These are phyloP conservation scores for Penicillium fuscoglaucum DNA, from an alignment of 2,329 filamentous ascomycete species.

Conservation along the genomic window DNA sequence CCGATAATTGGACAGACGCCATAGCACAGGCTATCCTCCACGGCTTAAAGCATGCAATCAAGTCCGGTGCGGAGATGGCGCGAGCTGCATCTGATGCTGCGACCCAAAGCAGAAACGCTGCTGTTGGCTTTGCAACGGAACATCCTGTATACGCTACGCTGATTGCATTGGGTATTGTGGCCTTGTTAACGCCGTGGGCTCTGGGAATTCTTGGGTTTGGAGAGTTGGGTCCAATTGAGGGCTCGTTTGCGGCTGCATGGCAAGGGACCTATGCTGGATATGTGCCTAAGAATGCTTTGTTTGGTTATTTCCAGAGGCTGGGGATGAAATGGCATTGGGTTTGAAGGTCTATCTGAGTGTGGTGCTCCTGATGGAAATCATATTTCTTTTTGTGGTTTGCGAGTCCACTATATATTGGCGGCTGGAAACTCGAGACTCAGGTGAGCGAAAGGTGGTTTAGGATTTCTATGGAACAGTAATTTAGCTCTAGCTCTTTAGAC, in stretches of 20 bases:
- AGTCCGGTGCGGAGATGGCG: background rate
- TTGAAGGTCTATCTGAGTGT: background rate
- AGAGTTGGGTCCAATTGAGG: slow-evolving; percentile 27
- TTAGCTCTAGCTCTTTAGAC: background rate
- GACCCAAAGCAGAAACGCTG: background rate
- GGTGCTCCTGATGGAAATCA: background rate
- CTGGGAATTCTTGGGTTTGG: slow-evolving; percentile 31
- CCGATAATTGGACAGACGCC: background rate
- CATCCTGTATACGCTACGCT: background rate
- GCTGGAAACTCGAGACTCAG: background rate
- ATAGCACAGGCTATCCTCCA: background rate
- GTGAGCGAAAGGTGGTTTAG: background rate
- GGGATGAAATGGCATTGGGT: slow-evolving; percentile 38
- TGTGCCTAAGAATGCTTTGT: slow-evolving; percentile 38
- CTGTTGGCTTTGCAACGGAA: background rate
- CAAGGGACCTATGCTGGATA: slow-evolving; percentile 33
- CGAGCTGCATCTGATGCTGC: background rate
- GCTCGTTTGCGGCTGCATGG: slow-evolving; percentile 45
- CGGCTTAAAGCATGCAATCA: background rate
- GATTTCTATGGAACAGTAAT: background rate
- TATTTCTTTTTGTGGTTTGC: background rate
- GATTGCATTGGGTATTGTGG: slow-evolving; percentile 16
- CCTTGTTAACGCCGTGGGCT: slow-evolving; percentile 29
- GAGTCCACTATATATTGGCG: background rate
- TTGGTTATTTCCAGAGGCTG: slow-evolving; percentile 46